phyloP scores from a whole-genome alignment of 345 rosid genomes.

The Zanthoxylum bungeanum region DNA sequence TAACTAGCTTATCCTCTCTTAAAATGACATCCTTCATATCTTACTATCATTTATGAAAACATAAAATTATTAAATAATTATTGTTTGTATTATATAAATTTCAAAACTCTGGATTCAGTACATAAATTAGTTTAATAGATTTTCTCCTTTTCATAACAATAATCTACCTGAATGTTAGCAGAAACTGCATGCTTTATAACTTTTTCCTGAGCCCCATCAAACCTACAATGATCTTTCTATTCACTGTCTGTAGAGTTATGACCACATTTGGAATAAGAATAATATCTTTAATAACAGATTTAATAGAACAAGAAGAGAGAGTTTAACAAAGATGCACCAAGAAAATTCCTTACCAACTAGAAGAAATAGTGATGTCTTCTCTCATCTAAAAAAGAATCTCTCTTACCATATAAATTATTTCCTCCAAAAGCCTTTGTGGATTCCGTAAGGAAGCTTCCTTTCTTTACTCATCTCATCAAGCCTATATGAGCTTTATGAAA shows the following conservation, averaged over 20 bases:
- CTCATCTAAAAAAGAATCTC: neutral
- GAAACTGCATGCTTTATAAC: neutral
- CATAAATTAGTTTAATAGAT: neutral
- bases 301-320: neutral
- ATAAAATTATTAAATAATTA: neutral
- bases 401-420: conserved; percentile 9
- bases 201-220: too few species aligned
- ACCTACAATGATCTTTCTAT: too few species aligned
- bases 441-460: conserved; percentile 23
- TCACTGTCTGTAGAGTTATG: too few species aligned
- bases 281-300: too few species aligned
- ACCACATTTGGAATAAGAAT: too few species aligned
- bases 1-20: too few species aligned
- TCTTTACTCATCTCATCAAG: conserved; percentile 33
- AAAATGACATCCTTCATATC: neutral
- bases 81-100: neutral
- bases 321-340: neutral
- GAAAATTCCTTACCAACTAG: neutral
- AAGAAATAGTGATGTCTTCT: neutral
- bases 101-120: neutral
- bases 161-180: neutral
- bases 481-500: conserved; percentile 39
- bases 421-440: conserved; percentile 11
- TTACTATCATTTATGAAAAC: neutral
- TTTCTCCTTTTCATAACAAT: neutral